phyloP scores from a whole-genome alignment of 805 yeast species.

The Cyberlindnera bimundalis region DNA sequence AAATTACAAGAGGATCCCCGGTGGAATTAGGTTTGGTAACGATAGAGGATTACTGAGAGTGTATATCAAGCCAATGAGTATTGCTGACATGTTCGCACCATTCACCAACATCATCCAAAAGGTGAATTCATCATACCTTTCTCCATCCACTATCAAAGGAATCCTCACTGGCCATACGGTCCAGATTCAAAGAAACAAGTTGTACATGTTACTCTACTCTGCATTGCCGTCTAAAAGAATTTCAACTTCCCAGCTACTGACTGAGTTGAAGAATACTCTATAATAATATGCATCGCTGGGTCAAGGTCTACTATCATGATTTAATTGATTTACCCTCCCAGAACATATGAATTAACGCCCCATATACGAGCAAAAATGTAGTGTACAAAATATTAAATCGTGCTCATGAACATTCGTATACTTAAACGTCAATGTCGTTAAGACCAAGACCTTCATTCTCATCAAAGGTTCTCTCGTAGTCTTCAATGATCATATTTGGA shows the following conservation, averaged over 20 bases:
- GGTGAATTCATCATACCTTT: slow-evolving; percentile 40
- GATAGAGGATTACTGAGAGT: slow-evolving; percentile 29
- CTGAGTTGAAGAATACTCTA: slow-evolving; percentile 9
- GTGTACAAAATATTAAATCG: neutral
- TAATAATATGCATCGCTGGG: neutral
- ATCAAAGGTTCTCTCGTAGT: slow-evolving; percentile 81
- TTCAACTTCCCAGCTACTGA: slow-evolving; percentile 9
- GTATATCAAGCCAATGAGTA: slow-evolving; percentile 42
- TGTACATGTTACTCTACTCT: slow-evolving; percentile 51
- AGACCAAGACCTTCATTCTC: slow-evolving; percentile 93
- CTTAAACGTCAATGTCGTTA: slow-evolving; percentile 37
- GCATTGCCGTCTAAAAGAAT: slow-evolving; percentile 40
- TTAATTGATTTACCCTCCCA: no score
- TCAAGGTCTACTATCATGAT: no score
- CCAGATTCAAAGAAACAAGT: slow-evolving; percentile 42
- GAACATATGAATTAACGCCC: neutral
- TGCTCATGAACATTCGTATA: neutral
- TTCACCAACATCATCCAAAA: slow-evolving; percentile 39
- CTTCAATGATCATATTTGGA: slow-evolving; percentile 92
- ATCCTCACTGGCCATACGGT: slow-evolving; percentile 43
- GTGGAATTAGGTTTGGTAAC: slow-evolving; percentile 43
- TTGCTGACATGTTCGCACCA: slow-evolving; percentile 45
- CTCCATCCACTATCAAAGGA: slow-evolving; percentile 36
- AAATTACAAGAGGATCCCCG: slow-evolving; percentile 68
- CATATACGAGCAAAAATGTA: no score